Percentiles rank a stretch among this genome's conserved stretches.
Evolutionary conservation across 2,329 filamentous ascomycete genomes (phyloP).

Genomic region (Nemania serpens): DNA sequence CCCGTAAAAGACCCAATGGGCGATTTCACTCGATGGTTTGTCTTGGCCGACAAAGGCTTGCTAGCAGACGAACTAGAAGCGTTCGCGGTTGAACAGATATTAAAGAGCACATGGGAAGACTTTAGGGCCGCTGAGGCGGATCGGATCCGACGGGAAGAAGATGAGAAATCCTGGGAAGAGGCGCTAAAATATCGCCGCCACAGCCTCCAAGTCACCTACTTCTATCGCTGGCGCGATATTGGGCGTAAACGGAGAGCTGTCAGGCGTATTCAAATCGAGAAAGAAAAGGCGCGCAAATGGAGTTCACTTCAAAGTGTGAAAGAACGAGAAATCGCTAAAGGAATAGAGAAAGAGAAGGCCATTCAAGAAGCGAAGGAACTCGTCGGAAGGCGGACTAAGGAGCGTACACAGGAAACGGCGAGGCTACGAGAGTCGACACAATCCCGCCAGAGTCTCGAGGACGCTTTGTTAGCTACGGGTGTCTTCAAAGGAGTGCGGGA

Average conservation of each 20-base stretch:
- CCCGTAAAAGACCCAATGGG: slow-evolving; percentile 49
- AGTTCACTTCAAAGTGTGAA: slow-evolving; percentile 40
- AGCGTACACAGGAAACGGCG: slow-evolving; percentile 26
- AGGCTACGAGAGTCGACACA: slow-evolving; percentile 32
- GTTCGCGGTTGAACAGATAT: slow-evolving; percentile 51
- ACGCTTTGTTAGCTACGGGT: slow-evolving; percentile 38
- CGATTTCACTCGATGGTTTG: slow-evolving; percentile 59
- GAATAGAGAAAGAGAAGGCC: slow-evolving; percentile 28
- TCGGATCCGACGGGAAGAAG: slow-evolving; percentile 52
- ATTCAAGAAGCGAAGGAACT: slow-evolving; percentile 35
- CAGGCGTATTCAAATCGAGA: slow-evolving; percentile 56
- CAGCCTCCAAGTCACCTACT: slow-evolving; percentile 58
- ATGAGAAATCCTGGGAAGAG: slow-evolving; percentile 51
- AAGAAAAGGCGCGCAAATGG: slow-evolving; percentile 56
- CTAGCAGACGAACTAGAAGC: slow-evolving; percentile 54
- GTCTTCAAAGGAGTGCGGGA: slow-evolving; percentile 38
- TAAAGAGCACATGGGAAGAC: slow-evolving; percentile 48
- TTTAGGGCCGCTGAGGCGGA: slow-evolving; percentile 49
- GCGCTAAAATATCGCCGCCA: slow-evolving; percentile 55
- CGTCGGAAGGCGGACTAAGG: slow-evolving; percentile 30
- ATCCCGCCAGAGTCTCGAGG: slow-evolving; percentile 34
- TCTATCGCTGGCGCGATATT: slow-evolving; percentile 59
- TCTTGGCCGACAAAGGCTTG: slow-evolving; percentile 58
- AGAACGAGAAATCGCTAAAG: slow-evolving; percentile 34
- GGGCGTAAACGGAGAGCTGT: slow-evolving; percentile 54